Base-by-base conservation (phyloP, 1,284 basidiomycete genomes). In the Thecaphora thlaspeos region DNA sequence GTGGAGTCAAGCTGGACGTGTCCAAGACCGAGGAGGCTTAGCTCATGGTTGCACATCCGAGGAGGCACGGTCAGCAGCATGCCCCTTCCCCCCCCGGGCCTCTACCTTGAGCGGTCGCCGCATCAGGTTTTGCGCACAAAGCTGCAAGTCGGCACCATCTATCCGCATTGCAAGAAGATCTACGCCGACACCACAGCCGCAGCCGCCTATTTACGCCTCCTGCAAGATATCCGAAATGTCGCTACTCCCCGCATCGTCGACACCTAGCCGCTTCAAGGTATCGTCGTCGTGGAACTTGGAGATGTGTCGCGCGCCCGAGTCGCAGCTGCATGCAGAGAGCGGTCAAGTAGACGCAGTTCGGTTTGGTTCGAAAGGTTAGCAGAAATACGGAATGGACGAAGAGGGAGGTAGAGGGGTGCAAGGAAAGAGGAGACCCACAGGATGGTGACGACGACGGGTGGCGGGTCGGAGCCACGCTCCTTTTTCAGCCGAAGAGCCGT, bases 261-360 rank as follows among this genome's bases (percentile, higher is more conserved):
- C 62, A 11, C 55, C 59, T 0, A 75, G 56, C 9, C 56, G 42
- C 17, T 48, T 23, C 34, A 77, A 56, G 1, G 51, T 56, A 0
- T 63, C 62, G 43, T 77, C 62, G 51, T 66, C 59, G 43, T 75
- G 72, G 50, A 77, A 77, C 46, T 76, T 76, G 48, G 73, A 75
- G 14, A 77, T 54, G 42, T 77, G 75, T 11, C 75, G 59, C 2
- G 68, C 41, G 4, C 75, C 75, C 5, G 70, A 70, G 46, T 77
- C 75, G 47, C 71, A 59, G 21, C 55, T 57, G 45, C 37, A 12
- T n/a, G n/a, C n/a, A n/a, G n/a, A n/a, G n/a, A n/a, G n/a, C n/a
- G n/a, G n/a, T n/a, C n/a, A n/a, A n/a, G n/a, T n/a, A n/a, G n/a
- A n/a, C n/a, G n/a, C n/a, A 30, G 9, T 14, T 19, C 19, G n/a